Conservation (phyloP, 2,329 filamentous ascomycete species). For the Penicillium thymicola region DNA sequence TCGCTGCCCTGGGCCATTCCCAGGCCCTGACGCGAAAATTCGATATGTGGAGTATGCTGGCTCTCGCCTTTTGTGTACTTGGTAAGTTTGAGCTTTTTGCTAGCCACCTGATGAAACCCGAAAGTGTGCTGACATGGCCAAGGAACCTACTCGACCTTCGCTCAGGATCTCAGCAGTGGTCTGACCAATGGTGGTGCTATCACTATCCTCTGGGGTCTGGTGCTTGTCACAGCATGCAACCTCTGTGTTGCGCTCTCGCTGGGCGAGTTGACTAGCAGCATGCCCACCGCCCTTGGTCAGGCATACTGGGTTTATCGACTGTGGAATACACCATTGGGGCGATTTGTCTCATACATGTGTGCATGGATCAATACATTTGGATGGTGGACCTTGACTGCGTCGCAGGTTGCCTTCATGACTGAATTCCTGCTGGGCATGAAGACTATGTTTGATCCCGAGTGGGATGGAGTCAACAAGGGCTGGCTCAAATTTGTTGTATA, state of each 20-base stretch:
- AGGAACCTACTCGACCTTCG: slow-evolving; percentile 57
- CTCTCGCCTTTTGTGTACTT: slow-evolving; percentile 56
- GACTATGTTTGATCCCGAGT: slow-evolving; percentile 51
- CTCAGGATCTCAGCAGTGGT: slow-evolving; percentile 52
- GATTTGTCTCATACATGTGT: slow-evolving; percentile 55
- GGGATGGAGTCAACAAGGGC: slow-evolving; percentile 45
- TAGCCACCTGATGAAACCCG: background rate
- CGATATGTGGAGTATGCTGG: slow-evolving; percentile 55
- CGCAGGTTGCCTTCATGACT: slow-evolving; percentile 57
- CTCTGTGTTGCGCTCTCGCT: slow-evolving; percentile 55
- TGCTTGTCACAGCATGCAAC: slow-evolving; percentile 53
- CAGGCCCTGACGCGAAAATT: slow-evolving; percentile 50
- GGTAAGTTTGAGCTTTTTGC: slow-evolving; percentile 25
- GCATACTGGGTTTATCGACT: slow-evolving; percentile 56
- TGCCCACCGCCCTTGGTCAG: slow-evolving; percentile 60
- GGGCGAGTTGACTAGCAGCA: slow-evolving; percentile 56
- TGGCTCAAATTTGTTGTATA: slow-evolving; percentile 58
- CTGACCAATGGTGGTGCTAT: slow-evolving; percentile 55
- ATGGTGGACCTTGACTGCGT: slow-evolving; percentile 57
- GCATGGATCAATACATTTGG: slow-evolving; percentile 61
- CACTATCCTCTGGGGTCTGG: slow-evolving; percentile 55
- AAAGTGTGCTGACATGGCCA: background rate
- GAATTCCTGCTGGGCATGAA: slow-evolving; percentile 58
- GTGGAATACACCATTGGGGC: slow-evolving; percentile 40
- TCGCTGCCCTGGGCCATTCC: slow-evolving; percentile 44